These are phyloP conservation scores for Leccinum olivaceoglutinosum DNA, from an alignment of 1,284 basidiomycete genomes.

Conservation along the genomic window DNA sequence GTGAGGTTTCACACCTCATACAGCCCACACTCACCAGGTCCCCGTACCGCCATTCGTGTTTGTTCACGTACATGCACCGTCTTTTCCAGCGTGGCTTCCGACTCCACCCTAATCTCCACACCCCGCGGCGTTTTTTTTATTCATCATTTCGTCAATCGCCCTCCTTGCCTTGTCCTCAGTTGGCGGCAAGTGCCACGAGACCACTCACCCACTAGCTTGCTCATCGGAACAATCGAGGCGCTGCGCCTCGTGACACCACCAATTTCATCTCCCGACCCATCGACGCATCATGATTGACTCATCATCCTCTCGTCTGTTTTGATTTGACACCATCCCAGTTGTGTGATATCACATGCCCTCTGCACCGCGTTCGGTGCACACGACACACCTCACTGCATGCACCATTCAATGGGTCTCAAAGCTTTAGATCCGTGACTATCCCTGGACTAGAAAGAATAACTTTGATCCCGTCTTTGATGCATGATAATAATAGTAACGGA, in stretches of 20 bases:
- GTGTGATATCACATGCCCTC: conserved; percentile 22
- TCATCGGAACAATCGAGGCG: conserved; percentile 17
- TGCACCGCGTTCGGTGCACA: conserved; percentile 6
- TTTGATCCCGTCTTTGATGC: conserved; percentile 1
- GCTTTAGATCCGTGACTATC: background rate
- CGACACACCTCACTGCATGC: conserved; percentile 2
- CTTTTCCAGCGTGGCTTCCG: conserved; percentile 26
- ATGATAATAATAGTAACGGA: background rate
- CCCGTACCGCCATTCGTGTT: conserved; percentile 29
- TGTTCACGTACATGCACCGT: conserved; percentile 32
- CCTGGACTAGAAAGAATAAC: conserved; percentile 7
- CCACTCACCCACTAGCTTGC: conserved; percentile 4
- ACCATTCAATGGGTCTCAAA: background rate
- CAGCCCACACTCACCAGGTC: conserved; percentile 28
- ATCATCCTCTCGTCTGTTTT: conserved; percentile 11
- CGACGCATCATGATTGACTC: conserved; percentile 22
- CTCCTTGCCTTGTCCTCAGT: conserved; percentile 14
- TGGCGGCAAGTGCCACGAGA: conserved; percentile 12
- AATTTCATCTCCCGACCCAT: conserved; percentile 22
- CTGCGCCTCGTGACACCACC: conserved; percentile 23
- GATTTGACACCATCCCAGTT: conserved; percentile 20
- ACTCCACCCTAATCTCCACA: conserved; percentile 30
- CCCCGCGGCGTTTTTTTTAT: conserved; percentile 28
- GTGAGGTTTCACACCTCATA: conserved; percentile 34
- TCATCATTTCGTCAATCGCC: conserved; percentile 13